Conservation (phyloP, 2,329 filamentous ascomycete genomes). For the Phialophora tarda region DNA sequence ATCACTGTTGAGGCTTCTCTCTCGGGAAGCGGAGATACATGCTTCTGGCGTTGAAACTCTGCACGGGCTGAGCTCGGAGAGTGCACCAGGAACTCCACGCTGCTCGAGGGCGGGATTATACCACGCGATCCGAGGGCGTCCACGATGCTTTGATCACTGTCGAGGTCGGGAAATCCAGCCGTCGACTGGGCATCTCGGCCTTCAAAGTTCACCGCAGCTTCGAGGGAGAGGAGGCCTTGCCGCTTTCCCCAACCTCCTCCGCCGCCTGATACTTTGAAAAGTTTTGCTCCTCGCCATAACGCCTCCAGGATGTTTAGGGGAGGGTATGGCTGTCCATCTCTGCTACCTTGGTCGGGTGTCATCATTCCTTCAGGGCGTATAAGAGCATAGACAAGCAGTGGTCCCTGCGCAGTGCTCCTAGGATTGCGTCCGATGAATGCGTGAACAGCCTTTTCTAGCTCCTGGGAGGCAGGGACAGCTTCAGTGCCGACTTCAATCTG, state of each 20-base stretch:
- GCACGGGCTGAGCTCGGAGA: not conserved
- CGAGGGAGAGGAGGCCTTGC: conserved; percentile 39
- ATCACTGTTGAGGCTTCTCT: conserved; percentile 3
- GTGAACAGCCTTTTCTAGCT: conserved; percentile 36
- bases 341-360: not conserved
- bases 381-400: conserved; percentile 34
- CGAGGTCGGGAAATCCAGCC: conserved; percentile 24
- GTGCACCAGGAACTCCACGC: conserved; percentile 29
- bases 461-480: conserved; percentile 34
- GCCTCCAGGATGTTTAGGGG: conserved; percentile 1
- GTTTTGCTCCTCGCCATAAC: conserved; percentile 25
- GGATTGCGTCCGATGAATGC: conserved; percentile 22
- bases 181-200: conserved; percentile 3
- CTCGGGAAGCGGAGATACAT: not conserved
- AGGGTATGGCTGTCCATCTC: not conserved
- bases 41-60: not conserved
- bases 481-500: conserved; percentile 34
- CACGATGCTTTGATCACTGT: conserved; percentile 8
- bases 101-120: conserved; percentile 24
- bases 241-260: conserved; percentile 41
- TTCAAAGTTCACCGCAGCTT: conserved; percentile 31
- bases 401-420: conserved; percentile 8
- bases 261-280: conserved; percentile 39
- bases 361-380: conserved; percentile 21
- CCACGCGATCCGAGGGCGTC: conserved; percentile 14